Percentiles rank a stretch among this genome's conserved stretches.
phyloP scores from a whole-genome alignment of 1,284 basidiomycete species.

The Flammula alnicola region DNA sequence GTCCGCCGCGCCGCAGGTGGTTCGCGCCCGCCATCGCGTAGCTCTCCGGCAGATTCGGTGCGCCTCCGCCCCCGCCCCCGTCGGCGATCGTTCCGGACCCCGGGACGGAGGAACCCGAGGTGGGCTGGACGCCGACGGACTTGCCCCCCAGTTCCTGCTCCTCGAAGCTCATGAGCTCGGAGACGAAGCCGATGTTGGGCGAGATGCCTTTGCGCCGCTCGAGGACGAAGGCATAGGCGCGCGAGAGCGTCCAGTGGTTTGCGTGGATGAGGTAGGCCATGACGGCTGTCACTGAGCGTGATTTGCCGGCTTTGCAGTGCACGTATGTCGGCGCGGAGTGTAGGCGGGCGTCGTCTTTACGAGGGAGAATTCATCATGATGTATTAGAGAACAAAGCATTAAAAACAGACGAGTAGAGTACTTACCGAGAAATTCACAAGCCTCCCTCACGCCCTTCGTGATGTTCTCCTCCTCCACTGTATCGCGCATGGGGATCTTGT shows the following conservation, averaged over 20 bases:
- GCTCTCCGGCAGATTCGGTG: constrained; percentile 12
- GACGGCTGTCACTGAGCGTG: constrained; percentile 94
- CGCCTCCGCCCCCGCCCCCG: constrained; percentile 5
- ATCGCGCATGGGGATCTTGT: constrained; percentile 91
- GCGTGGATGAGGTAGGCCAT: constrained; percentile 98
- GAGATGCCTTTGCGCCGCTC: constrained; percentile 91
- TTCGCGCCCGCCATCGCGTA: constrained; percentile 20
- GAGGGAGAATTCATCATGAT: no score
- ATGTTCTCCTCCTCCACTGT: constrained; percentile 94
- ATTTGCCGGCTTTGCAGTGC: constrained; percentile 97
- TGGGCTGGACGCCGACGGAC: constrained; percentile 70
- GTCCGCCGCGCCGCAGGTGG: constrained; percentile 56
- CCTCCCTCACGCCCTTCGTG: constrained; percentile 80
- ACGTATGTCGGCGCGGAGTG: constrained; percentile 92
- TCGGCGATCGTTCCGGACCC: constrained; percentile 11
- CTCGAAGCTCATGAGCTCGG: constrained; percentile 96
- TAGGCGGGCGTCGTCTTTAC: constrained; percentile 92
- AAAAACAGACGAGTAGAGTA: constrained; percentile 20
- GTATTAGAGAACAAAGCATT: no score
- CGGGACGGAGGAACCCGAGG: constrained; percentile 19
- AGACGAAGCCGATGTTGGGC: constrained; percentile 98
- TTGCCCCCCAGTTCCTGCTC: constrained; percentile 87
- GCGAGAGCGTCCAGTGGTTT: constrained; percentile 92
- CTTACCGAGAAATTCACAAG: constrained; percentile 86
- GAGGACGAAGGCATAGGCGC: constrained; percentile 89